Conservation (phyloP, 345 rosid genomes). For the Lumnitzera racemosa region DNA sequence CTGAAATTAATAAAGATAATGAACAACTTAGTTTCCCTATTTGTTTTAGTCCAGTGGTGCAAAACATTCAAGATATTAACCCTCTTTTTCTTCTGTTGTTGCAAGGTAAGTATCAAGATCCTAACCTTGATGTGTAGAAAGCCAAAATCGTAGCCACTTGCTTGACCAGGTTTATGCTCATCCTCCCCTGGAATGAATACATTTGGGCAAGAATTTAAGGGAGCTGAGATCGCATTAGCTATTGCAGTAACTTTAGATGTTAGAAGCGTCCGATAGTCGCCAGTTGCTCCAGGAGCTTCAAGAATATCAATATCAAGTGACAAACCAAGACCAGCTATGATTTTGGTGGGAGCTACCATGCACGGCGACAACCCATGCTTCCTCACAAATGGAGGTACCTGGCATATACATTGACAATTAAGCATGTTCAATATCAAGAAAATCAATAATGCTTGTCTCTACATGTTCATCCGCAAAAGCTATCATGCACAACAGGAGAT, state of each 20-base stretch:
- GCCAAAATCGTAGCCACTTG: constrained; percentile 86
- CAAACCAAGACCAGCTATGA: constrained; percentile 88
- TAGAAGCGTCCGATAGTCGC: constrained; percentile 83
- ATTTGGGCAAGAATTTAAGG: constrained; percentile 43
- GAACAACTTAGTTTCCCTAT: no score
- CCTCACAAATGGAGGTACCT: constrained; percentile 71
- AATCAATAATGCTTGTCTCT: no score
- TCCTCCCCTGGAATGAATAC: constrained; percentile 89
- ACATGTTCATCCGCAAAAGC: no score
- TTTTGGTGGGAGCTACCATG: constrained; percentile 99
- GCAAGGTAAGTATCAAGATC: no score
- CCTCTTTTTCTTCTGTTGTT: no score
- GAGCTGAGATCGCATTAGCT: constrained; percentile 79
- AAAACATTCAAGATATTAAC: background rate
- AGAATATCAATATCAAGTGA: constrained; percentile 87
- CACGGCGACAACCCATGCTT: constrained; percentile 88
- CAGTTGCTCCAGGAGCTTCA: constrained; percentile 94
- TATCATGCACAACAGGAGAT: no score
- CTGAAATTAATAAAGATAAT: no score
- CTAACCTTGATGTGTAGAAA: constrained; percentile 91
- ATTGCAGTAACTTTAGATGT: constrained; percentile 78
- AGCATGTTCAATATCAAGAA: background rate
- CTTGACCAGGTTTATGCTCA: constrained; percentile 58
- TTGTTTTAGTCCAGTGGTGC: no score
- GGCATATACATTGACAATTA: constrained; percentile 5